Evolutionary conservation across 768 basidiomycete species (phyloP), one percentile per base, ranked within the genome.

Genomic region (Amanita inopinata): DNA sequence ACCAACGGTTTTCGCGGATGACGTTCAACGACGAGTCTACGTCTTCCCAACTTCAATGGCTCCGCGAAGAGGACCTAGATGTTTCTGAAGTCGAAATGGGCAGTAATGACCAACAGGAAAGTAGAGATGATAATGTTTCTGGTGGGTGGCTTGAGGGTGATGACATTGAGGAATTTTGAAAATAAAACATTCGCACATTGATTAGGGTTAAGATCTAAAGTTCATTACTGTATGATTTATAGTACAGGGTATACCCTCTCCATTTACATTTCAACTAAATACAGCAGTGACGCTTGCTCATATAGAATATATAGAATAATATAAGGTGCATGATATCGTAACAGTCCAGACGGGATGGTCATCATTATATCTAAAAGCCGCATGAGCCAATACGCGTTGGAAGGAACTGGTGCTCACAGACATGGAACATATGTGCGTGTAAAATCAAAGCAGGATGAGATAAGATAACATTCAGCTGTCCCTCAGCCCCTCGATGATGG

Each of bases 141-240:
- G 63, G 64, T 11, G 71, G 73, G 14, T 78, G 76, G 75, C 50
- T 77, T 50, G 76, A 76, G 32, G 63, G 59, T 15, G 76, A 80
- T 50, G 76, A 78, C 51, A 80, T 80, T 39, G 74, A 77, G 49
- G 70, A 76, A 18, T 71, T 64, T 53, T 65, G 43, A 44, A 2
- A 2, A 17, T 11, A 28, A n/a, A n/a, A n/a, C 12, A n/a, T 8
- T 38, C 12, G 9, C 12, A 6, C 24, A 7, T 4, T 18, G 36
- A 4, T 25, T 23, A 23, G 9, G 25, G 11, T 12, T 18, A 5
- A 14, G 31, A 24, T 14, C 33, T 10, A 11, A 7, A 15, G 27
- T 14, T 11, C 17, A 32, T 42, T 17, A 25, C 25, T 25, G 11
- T 23, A 17, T 14, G 11, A 19, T n/a, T 3, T 42, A 32, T 35